Evolutionary conservation across 2,329 filamentous ascomycete species (phyloP), one percentile per base, ranked within the genome.

Genomic region (Thelonectria olida): DNA sequence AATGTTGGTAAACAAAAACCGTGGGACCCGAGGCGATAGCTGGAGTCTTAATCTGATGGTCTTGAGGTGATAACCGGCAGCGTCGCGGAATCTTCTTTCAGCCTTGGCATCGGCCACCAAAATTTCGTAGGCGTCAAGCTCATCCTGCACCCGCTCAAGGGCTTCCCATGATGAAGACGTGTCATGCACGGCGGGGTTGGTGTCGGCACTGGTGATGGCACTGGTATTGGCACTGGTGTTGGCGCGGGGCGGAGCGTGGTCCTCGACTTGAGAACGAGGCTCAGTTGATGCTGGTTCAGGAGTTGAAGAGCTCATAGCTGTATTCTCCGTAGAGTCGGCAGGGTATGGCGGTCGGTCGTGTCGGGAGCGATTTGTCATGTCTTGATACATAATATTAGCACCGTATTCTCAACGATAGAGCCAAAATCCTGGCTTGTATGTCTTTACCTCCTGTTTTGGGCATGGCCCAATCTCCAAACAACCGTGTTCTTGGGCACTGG

Each of bases 61-160:
- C 2, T 19, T 54, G 13, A 45, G n/a, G 27, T 54, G 51, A 34
- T 54, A 54, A 6, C 15, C 15, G 23, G 51, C 51, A 36, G 51
- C 52, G 10, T 54, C 25, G 28, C 10, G 12, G 28, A 36, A 47
- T 17, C 39, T 25, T 27, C 7, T 8, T 19, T 47, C 22, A 4
- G 28, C 52, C 3, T 47, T 9, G 42, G 52, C 52, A 31, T 54
- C 52, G 9, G 20, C 6, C 5, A 47, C 52, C 41, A 54, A 47
- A 15, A 17, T 45, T 47, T 54, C 52, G 20, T 47, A 47, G 41
- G 52, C 52, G 13, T 45, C 41, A 41, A 19, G 19, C 28, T 54
- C 52, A 5, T 54, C 52, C 15, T 38, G 22, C 22, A 47, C 38
- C 15, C 52, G 28, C 20, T 54, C 52, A 5, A 54, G 20, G 3